These are phyloP conservation scores for Ogataea corticis DNA, from an alignment of 805 yeast species.

Conservation along the genomic window DNA sequence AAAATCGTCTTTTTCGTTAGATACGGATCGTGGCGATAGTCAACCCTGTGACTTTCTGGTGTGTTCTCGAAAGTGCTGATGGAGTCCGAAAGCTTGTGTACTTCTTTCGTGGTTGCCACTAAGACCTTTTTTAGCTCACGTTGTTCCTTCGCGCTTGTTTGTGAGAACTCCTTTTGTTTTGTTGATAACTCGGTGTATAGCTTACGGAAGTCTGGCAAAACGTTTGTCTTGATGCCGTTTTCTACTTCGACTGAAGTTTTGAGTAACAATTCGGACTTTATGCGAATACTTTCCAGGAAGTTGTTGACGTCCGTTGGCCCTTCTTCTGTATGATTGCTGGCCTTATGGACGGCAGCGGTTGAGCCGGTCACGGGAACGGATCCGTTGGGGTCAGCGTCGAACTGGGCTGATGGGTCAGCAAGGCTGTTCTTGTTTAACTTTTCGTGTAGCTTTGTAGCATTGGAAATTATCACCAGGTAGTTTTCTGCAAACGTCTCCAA, in stretches of 20 bases:
- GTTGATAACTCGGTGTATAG: constrained; percentile 40
- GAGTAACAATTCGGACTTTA: constrained; percentile 33
- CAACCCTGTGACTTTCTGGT: constrained; percentile 26
- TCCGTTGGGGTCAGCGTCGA: constrained; percentile 30
- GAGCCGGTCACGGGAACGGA: constrained; percentile 29
- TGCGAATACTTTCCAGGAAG: constrained; percentile 29
- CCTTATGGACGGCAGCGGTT: constrained; percentile 11
- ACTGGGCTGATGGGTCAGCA: constrained; percentile 28
- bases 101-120: constrained; percentile 34
- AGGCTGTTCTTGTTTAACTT: constrained; percentile 23
- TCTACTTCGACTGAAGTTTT: constrained; percentile 41
- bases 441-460: constrained; percentile 27
- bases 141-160: constrained; percentile 38
- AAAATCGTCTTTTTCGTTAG: constrained; percentile 40
- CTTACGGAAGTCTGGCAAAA: constrained; percentile 45
- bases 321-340: background rate
- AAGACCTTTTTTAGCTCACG: constrained; percentile 41
- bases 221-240: constrained; percentile 35
- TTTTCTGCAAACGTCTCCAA: constrained; percentile 29
- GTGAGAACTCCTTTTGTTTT: constrained; percentile 43
- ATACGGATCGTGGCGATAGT: constrained; percentile 48
- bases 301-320: constrained; percentile 24
- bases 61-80: constrained; percentile 21
- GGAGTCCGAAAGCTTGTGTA: constrained; percentile 24
- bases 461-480: constrained; percentile 24